These are phyloP conservation scores for Asterochloris sp. DNA, from an alignment of 139 green algal genomes.

Conservation along the genomic window DNA sequence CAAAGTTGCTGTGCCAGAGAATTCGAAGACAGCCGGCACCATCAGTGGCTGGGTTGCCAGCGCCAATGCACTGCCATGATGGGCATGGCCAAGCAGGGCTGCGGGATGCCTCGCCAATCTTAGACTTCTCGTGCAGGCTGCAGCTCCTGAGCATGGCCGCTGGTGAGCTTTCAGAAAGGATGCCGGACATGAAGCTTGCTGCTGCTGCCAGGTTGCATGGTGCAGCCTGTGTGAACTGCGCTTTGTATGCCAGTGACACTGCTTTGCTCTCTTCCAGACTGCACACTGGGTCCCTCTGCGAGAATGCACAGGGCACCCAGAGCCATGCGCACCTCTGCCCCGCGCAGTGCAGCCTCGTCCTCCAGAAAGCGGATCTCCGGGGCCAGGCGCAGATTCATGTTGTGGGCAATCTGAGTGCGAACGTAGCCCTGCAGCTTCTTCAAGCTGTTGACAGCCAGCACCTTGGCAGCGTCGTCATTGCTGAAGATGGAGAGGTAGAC, in stretches of 20 bases:
- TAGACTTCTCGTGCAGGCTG: not conserved
- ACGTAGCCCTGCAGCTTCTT: conserved; percentile 67
- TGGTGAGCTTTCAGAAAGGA: not conserved
- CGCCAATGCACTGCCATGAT: too few species aligned
- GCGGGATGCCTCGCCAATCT: not conserved
- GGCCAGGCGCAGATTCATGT: conserved; percentile 66
- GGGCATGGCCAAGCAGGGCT: not conserved
- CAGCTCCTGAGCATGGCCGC: not conserved
- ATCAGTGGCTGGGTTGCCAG: too few species aligned
- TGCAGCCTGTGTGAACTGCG: not conserved
- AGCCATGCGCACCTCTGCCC: not conserved
- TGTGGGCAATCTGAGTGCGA: conserved; percentile 51
- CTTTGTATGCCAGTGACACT: not conserved
- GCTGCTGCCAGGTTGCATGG: not conserved
- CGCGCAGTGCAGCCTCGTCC: conserved; percentile 63
- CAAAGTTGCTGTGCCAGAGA: too few species aligned
- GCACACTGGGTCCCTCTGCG: not conserved
- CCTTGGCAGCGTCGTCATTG: not conserved
- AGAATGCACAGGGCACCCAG: not conserved
- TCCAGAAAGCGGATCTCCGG: conserved; percentile 88
- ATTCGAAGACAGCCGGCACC: too few species aligned
- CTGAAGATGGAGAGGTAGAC: conserved; percentile 62
- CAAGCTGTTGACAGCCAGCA: conserved; percentile 4
- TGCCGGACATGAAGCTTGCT: not conserved
- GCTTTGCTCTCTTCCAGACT: not conserved